A percentile compares a stretch with the other conserved stretches of the same genome.
Evolutionary conservation across 352 stramenopile genomes (phyloP).

Genomic region (Pythium insidiosum): DNA sequence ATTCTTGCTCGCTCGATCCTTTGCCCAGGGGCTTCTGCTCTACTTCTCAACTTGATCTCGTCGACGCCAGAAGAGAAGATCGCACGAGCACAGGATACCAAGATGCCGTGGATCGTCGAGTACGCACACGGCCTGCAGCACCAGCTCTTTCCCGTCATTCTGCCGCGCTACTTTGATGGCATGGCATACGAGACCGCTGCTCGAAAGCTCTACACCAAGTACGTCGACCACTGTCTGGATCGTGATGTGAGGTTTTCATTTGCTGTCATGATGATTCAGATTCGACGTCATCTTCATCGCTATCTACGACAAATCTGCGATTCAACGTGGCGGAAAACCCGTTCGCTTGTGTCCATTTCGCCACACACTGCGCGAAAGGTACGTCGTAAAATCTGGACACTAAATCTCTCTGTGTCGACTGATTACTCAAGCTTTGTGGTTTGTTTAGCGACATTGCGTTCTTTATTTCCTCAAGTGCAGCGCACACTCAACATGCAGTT

Average conservation of each 20-base stretch:
- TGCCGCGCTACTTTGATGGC: slow-evolving; percentile 31
- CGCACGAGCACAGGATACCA: slow-evolving; percentile 20
- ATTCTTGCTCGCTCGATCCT: slow-evolving; percentile 43
- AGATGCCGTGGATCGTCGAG: slow-evolving; percentile 43
- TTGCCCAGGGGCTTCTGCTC: slow-evolving; percentile 36
- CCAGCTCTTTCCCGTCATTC: slow-evolving; percentile 36
- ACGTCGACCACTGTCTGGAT: slow-evolving; percentile 1
- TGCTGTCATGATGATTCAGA: slow-evolving; percentile 10
- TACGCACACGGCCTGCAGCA: slow-evolving; percentile 44
- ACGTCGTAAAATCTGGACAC: not conserved
- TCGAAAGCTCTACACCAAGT: slow-evolving; percentile 34
- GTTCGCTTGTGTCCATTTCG: slow-evolving; percentile 30
- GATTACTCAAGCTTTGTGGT: slow-evolving; percentile 26
- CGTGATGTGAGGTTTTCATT: not conserved
- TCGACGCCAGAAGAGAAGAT: slow-evolving; percentile 25
- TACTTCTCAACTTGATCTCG: slow-evolving; percentile 58
- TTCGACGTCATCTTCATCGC: slow-evolving; percentile 37
- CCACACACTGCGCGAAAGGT: slow-evolving; percentile 32
- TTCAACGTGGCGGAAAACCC: slow-evolving; percentile 12
- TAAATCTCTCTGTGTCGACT: slow-evolving; percentile 13
- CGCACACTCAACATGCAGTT: slow-evolving; percentile 29
- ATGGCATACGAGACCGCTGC: slow-evolving; percentile 27
- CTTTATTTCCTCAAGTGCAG: slow-evolving; percentile 34
- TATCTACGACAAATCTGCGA: slow-evolving; percentile 29
- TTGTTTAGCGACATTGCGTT: slow-evolving; percentile 36